Evolutionary conservation across 306 rosid genomes (phyloP).

Genomic region (Oemleria cerasiformis): DNA sequence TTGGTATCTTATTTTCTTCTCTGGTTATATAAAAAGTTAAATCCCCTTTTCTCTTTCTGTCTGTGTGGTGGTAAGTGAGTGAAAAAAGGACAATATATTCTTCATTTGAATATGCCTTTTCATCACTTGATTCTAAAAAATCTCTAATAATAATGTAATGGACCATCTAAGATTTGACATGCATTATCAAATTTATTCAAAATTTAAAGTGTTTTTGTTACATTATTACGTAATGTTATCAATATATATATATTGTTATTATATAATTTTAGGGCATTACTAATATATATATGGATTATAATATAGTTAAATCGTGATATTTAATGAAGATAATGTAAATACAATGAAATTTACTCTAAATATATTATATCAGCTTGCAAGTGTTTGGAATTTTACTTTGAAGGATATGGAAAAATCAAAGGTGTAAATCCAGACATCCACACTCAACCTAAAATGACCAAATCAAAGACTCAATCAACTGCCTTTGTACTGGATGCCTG

Average conservation of each 20-base stretch:
- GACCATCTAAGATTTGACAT: not conserved
- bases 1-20: not conserved
- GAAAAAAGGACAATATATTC: not conserved
- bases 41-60: constrained; percentile 10
- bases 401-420: constrained; percentile 5
- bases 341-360: not conserved
- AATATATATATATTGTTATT: too few species aligned
- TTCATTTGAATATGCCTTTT: not conserved
- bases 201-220: too few species aligned
- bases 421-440: not conserved
- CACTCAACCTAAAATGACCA: constrained; percentile 24
- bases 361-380: not conserved
- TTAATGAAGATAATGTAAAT: too few species aligned
- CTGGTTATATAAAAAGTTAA: constrained; percentile 9
- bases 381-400: not conserved
- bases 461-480: not conserved
- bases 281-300: too few species aligned
- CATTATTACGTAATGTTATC: too few species aligned
- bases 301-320: too few species aligned
- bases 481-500: not conserved
- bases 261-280: too few species aligned
- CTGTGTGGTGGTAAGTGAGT: not conserved
- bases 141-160: not conserved
- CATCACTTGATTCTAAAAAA: not conserved
- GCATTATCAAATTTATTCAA: not conserved